These are phyloP conservation scores for Ulmus americana DNA, from an alignment of 331 rosid species.

Conservation along the genomic window DNA sequence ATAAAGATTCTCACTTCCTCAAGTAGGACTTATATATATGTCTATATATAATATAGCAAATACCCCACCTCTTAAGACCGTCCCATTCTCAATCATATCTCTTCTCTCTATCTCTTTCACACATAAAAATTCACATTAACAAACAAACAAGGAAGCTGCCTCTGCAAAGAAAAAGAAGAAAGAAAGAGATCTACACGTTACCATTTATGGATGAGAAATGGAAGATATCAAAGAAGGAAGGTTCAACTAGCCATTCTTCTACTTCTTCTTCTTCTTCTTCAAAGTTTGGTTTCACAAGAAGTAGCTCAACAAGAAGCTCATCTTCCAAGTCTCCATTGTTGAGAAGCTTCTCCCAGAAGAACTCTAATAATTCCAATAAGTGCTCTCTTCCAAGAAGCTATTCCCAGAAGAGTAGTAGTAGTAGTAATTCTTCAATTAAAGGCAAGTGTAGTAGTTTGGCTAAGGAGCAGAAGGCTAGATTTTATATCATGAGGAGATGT, in stretches of 20 bases:
- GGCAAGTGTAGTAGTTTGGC: slow-evolving; percentile 72
- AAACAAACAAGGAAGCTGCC: background rate
- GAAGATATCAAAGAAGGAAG: slow-evolving; percentile 65
- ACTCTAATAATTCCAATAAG: slow-evolving; percentile 22
- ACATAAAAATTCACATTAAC: background rate
- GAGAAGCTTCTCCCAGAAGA: slow-evolving; percentile 36
- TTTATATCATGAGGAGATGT: slow-evolving; percentile 86
- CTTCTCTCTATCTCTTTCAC: slow-evolving; percentile 15
- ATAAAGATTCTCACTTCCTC: slow-evolving; percentile 10
- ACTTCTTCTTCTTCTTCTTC: slow-evolving; percentile 25
- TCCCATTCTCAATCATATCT: slow-evolving; percentile 22
- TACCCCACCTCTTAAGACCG: slow-evolving; percentile 18
- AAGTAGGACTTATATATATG: background rate
- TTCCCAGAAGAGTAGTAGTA: slow-evolving; percentile 45
- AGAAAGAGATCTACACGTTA: background rate
- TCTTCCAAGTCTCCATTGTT: slow-evolving; percentile 43
- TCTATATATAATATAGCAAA: background rate
- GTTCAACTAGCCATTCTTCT: slow-evolving; percentile 27
- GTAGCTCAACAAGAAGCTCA: slow-evolving; percentile 52
- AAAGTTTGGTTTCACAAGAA: slow-evolving; percentile 53
- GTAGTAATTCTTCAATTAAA: slow-evolving; percentile 40
- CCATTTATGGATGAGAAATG: slow-evolving; percentile 65
- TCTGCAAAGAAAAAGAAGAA: background rate
- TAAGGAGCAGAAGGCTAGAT: slow-evolving; percentile 91
- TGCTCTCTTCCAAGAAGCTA: slow-evolving; percentile 57